Base-by-base conservation (phyloP, 257 asterid species). In the Rehmannia glutinosa region DNA sequence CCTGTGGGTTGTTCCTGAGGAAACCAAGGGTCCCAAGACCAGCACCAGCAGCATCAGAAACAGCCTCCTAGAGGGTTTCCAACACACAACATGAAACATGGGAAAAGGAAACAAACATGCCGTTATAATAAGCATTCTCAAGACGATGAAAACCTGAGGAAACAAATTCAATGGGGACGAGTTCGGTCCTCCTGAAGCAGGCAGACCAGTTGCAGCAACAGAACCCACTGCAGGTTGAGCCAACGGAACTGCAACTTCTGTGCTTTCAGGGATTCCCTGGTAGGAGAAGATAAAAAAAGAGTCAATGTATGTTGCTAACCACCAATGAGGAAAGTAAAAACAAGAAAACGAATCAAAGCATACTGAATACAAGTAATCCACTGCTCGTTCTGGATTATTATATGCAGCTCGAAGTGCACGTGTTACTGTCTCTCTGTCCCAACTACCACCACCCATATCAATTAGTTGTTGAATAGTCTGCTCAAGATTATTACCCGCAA, bases 381-480 rank as follows among this genome's bases (percentile, higher is more conserved):
- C 86, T 0, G 86, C 86, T 62, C 81, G 71, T 64, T 80, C 85
- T 10, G 83, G 86, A 75, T 91, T 91, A 80, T 91, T 86, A 70
- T 83, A 88, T 25, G 96, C 96, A 74, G 96, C 97, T 23, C 81
- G 84, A 75, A 91, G 94, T 23, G 97, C 97, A 53, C 86, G 90
- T 4, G 77, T 71, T 38, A 88, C 95, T 5, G 81, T 85, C 74
- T 88, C 91, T 71, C 75, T 86, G 80, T 89, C 89, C 97, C 97
- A 91, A 47, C 77, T 82, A 35, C 95, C 97, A 51, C 96, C 97
- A 9, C 97, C 96, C 95, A 91, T 81, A 78, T 91, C 95, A 74
- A 91, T 72, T 66, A 91, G 57, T 62, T 88, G 92, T 77, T 91
- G 91, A 68, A 88, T 79, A 10, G 91, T 84, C 65, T 73, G 80